A percentile compares a stretch with the other conserved stretches of the same genome.
These are phyloP conservation scores for Ogataea wickerhamii DNA, from an alignment of 805 yeast genomes.

Conservation along the genomic window DNA sequence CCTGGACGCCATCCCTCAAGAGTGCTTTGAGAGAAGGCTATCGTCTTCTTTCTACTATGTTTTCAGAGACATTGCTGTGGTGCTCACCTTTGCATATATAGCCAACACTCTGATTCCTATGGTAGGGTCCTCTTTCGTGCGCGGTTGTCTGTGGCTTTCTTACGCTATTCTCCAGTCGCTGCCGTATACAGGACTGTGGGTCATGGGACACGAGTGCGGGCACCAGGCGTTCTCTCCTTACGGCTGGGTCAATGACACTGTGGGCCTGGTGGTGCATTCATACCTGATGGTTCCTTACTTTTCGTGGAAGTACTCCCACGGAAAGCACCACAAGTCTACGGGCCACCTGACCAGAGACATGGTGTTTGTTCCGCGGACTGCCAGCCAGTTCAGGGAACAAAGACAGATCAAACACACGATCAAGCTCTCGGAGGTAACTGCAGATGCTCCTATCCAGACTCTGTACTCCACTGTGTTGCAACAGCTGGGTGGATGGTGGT, in stretches of 20 bases:
- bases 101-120: slow-evolving; percentile 54
- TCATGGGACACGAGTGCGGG: slow-evolving; percentile 88
- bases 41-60: slow-evolving; percentile 59
- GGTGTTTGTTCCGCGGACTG: slow-evolving; percentile 77
- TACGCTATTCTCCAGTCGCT: slow-evolving; percentile 58
- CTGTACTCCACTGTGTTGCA: slow-evolving; percentile 54
- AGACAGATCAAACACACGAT: slow-evolving; percentile 21
- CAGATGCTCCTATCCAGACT: slow-evolving; percentile 71
- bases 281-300: slow-evolving; percentile 78
- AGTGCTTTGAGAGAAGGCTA: slow-evolving; percentile 66
- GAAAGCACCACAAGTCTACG: slow-evolving; percentile 88
- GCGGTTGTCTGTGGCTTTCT: slow-evolving; percentile 57
- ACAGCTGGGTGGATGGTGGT: slow-evolving; percentile 76
- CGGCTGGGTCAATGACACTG: slow-evolving; percentile 67
- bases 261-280: slow-evolving; percentile 83
- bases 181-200: slow-evolving; percentile 78
- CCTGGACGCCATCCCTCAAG: slow-evolving; percentile 64
- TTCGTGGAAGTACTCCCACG: slow-evolving; percentile 81
- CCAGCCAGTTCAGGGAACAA: slow-evolving; percentile 46
- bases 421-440: slow-evolving; percentile 53
- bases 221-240: slow-evolving; percentile 81
- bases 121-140: slow-evolving; percentile 39
- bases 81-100: slow-evolving; percentile 47
- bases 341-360: slow-evolving; percentile 79
- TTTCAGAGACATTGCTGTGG: slow-evolving; percentile 55